phyloP scores from a whole-genome alignment of 2,329 filamentous ascomycete species.

The Cladosporium oxysporum region DNA sequence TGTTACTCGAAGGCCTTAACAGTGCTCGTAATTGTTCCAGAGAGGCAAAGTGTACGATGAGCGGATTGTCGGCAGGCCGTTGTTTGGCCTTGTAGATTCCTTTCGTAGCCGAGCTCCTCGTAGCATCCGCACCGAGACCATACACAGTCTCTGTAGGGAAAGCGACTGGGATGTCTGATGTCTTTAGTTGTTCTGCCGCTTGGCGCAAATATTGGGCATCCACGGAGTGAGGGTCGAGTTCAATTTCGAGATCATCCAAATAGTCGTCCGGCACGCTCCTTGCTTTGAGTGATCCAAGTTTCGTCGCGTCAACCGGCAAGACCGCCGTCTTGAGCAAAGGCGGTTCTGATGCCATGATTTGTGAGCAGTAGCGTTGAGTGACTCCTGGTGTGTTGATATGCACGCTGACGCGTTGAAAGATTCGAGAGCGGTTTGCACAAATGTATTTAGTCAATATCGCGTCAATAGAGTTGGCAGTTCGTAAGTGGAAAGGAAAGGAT shows the following conservation, averaged over 20 bases:
- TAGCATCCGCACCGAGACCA: constrained; percentile 93
- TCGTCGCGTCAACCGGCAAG: constrained; percentile 44
- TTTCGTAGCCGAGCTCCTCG: constrained; percentile 75
- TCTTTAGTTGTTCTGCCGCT: constrained; percentile 67
- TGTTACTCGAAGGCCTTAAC: constrained; percentile 45
- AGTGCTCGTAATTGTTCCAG: constrained; percentile 71
- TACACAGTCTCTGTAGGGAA: constrained; percentile 99
- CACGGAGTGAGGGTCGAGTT: constrained; percentile 36
- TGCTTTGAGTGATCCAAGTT: constrained; percentile 42
- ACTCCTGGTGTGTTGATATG: not conserved
- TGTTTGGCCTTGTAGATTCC: constrained; percentile 95
- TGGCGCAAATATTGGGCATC: constrained; percentile 58
- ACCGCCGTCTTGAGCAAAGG: constrained; percentile 37
- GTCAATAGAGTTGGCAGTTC: not conserved
- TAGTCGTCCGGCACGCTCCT: constrained; percentile 31
- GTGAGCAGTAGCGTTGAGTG: not conserved
- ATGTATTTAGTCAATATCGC: not conserved
- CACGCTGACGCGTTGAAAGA: not conserved
- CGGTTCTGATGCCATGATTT: constrained; percentile 22
- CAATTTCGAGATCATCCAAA: constrained; percentile 39
- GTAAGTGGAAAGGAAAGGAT: not conserved
- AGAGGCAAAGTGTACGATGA: constrained; percentile 90
- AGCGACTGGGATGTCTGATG: constrained; percentile 74
- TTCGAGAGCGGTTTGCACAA: not conserved
- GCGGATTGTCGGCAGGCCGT: constrained; percentile 87